These are phyloP conservation scores for Leccinum proliferum DNA, from an alignment of 1,284 basidiomycete genomes.

Conservation along the genomic window DNA sequence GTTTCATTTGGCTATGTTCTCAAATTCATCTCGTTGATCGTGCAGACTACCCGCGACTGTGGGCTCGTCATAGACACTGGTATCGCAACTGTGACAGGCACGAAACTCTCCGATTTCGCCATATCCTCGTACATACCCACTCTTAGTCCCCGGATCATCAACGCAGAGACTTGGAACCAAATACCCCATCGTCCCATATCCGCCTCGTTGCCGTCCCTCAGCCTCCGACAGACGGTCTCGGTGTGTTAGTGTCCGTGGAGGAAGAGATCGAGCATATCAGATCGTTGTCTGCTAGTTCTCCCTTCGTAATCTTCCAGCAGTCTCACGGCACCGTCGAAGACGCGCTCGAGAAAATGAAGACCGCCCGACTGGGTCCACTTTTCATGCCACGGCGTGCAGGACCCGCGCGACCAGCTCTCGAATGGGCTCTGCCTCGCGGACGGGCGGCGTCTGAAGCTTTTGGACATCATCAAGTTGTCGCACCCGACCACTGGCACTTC, in stretches of 20 bases:
- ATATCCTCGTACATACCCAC: not conserved
- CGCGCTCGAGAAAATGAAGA: not conserved
- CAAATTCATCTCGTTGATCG: too few relatives aligned
- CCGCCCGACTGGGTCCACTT: not conserved
- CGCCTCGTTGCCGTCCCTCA: not conserved
- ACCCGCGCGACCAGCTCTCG: not conserved
- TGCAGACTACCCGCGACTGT: too few relatives aligned
- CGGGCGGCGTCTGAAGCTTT: not conserved
- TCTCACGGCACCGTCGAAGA: not conserved
- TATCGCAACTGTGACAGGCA: not conserved
- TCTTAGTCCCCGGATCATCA: not conserved
- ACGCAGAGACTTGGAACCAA: not conserved
- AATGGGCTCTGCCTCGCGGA: not conserved
- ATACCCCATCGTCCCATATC: not conserved
- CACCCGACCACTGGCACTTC: not conserved
- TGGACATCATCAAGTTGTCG: not conserved
- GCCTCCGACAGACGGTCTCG: not conserved
- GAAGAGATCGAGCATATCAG: not conserved
- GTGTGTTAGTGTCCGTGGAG: not conserved
- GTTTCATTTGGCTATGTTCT: too few relatives aligned
- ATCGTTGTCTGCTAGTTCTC: not conserved
- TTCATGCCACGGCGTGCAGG: not conserved
- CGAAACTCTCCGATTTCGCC: not conserved
- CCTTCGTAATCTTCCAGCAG: not conserved
- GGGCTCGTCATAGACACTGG: too few relatives aligned